A percentile compares a stretch with the other conserved stretches of the same genome.
Evolutionary conservation across 257 asterid species (phyloP).

Genomic region (Salvia hispanica): DNA sequence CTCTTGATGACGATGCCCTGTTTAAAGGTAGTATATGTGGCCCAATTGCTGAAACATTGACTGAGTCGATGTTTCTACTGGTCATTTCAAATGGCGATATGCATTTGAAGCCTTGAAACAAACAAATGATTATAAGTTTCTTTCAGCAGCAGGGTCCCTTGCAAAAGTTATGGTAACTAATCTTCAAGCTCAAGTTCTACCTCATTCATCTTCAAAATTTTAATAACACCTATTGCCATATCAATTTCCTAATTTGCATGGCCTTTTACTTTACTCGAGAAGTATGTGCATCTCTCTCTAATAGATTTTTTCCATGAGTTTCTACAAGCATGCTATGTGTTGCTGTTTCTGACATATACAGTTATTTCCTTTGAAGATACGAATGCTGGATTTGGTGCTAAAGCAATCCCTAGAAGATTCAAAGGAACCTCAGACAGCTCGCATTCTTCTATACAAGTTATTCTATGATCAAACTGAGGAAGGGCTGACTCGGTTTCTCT

Average conservation of each 20-base stretch:
- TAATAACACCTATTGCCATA: constrained; percentile 14
- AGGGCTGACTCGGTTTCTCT: constrained; percentile 85
- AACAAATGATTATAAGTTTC: constrained; percentile 74
- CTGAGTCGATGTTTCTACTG: constrained; percentile 79
- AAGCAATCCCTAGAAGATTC: constrained; percentile 80
- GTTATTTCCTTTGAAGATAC: constrained; percentile 60
- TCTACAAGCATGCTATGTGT: constrained; percentile 22
- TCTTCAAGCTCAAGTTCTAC: constrained; percentile 24
- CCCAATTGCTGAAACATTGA: constrained; percentile 87
- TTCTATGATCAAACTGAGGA: constrained; percentile 98
- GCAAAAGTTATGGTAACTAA: constrained; percentile 74
- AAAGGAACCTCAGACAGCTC: constrained; percentile 84
- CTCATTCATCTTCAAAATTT: constrained; percentile 21
- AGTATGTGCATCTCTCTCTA: constrained; percentile 21
- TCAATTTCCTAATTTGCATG: constrained; percentile 10
- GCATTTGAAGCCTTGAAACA: constrained; percentile 83
- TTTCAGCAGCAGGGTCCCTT: constrained; percentile 88
- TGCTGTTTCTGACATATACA: constrained; percentile 39
- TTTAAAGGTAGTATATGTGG: constrained; percentile 84
- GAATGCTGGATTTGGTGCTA: constrained; percentile 89
- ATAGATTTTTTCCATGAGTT: constrained; percentile 11
- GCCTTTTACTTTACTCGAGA: constrained; percentile 8
- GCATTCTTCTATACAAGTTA: constrained; percentile 91
- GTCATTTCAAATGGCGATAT: constrained; percentile 79
- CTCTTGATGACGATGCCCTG: constrained; percentile 44